phyloP scores from a whole-genome alignment of 768 basidiomycete genomes.

The Lactarius quietus region DNA sequence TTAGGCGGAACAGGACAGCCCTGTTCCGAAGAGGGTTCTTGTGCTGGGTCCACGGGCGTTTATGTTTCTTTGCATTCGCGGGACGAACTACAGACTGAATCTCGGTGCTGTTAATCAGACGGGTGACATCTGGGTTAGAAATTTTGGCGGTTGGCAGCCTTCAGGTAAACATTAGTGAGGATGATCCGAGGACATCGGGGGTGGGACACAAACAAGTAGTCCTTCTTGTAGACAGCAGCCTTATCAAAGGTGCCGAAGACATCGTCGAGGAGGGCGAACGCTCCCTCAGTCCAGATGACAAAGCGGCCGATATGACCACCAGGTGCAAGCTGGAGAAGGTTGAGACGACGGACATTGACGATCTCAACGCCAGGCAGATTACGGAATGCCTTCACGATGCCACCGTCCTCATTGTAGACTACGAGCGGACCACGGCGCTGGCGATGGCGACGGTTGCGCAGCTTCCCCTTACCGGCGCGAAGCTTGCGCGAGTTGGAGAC shows the following conservation, averaged over 20 bases:
- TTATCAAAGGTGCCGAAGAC: constrained; percentile 95
- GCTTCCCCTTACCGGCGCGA: constrained; percentile 95
- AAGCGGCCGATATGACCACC: constrained; percentile 99
- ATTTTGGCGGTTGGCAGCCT: constrained; percentile 97
- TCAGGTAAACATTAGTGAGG: constrained; percentile 10
- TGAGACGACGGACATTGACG: constrained; percentile 89
- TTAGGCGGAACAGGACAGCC: constrained; percentile 92
- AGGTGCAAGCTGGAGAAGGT: constrained; percentile 98
- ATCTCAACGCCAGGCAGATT: constrained; percentile 98
- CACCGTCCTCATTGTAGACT: constrained; percentile 96
- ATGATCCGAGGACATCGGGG: not conserved
- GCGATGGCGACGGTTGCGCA: constrained; percentile 94
- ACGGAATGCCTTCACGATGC: constrained; percentile 97
- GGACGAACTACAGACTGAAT: constrained; percentile 96
- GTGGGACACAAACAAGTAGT: constrained; percentile 61
- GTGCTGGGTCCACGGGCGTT: constrained; percentile 98
- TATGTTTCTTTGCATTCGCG: constrained; percentile 77
- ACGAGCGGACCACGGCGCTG: constrained; percentile 97
- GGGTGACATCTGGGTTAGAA: constrained; percentile 93
- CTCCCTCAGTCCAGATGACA: constrained; percentile 97
- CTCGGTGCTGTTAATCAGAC: constrained; percentile 97
- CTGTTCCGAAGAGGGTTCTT: constrained; percentile 98
- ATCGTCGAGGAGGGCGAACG: constrained; percentile 89
- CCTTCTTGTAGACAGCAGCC: constrained; percentile 81
- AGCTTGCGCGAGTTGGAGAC: constrained; percentile 97